Evolutionary conservation across 305 asterid species (phyloP), one percentile per base, ranked within the genome.

Genomic region (Rubia peregrina): DNA sequence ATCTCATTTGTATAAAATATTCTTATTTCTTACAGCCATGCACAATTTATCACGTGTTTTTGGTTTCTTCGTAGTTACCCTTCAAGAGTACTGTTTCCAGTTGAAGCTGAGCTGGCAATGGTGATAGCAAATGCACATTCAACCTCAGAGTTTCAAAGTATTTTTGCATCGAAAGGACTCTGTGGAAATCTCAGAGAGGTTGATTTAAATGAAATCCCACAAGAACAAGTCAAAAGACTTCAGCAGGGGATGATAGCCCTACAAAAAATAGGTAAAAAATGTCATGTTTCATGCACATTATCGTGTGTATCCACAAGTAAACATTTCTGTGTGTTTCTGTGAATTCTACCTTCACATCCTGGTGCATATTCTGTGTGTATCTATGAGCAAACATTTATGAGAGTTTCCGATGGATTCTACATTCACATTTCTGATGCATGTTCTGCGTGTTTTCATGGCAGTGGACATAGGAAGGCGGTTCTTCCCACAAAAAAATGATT

Each of bases 401-500:
- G 30, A 0, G 30, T 26, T 26, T 26, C 2, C 30, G 2, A 26
- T 26, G 30, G 1, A 26, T 26, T 26, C 1, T 19, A 14, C 0
- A 14, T 26, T 2, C 11, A 12, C 26, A n/a, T 36, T 36, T 16
- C 33, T 59, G 42, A 57, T 7, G 9, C 2, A 51, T 11, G 10
- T 42, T 59, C 30, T 60, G 38, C 63, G 24, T 36, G 33, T 48
- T 74, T 46, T 42, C 9, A 17, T 61, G 62, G 72, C 89, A 92
- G 98, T 86, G 85, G 95, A 85, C 30, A 88, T 88, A 0, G 97
- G 95, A 6, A 80, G 86, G 60, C 90, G 95, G 13, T 92, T 83
- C 70, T 92, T 92, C 85, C 98, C 98, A 9, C 86, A 83, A n/a
- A n/a, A n/a, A n/a, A n/a, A 88, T 85, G 99, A 94, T 73, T 75